A percentile compares a stretch with the other conserved stretches of the same genome.
Evolutionary conservation across 2,329 filamentous ascomycete species (phyloP).

Genomic region (Fusarium sp.): DNA sequence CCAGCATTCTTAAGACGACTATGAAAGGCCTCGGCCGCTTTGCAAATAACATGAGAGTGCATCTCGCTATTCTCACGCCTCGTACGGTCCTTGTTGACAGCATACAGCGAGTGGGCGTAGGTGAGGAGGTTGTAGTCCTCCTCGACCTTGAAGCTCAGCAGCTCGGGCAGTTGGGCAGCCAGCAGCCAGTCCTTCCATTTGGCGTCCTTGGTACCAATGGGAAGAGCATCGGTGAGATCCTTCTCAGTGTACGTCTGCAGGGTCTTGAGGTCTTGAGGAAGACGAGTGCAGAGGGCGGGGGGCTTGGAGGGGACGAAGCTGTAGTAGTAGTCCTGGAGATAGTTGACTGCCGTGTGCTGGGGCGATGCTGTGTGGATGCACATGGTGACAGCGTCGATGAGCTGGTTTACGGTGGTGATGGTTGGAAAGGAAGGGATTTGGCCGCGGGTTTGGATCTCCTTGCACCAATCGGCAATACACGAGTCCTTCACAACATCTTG

Average conservation of each 20-base stretch:
- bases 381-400: slow-evolving; percentile 38
- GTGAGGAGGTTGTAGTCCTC: slow-evolving; percentile 30
- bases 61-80: slow-evolving; percentile 1
- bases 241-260: slow-evolving; percentile 23
- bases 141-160: slow-evolving; percentile 36
- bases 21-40: slow-evolving; percentile 7
- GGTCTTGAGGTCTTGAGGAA: slow-evolving; percentile 9
- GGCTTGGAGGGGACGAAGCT: slow-evolving; percentile 36
- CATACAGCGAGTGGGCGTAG: slow-evolving; percentile 30
- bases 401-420: slow-evolving; percentile 32
- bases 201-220: slow-evolving; percentile 21
- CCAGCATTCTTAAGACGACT: slow-evolving; percentile 14
- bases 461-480: slow-evolving; percentile 14
- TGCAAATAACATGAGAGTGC: slow-evolving; percentile 1
- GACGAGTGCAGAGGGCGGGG: slow-evolving; percentile 21
- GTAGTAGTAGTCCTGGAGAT: slow-evolving; percentile 39
- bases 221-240: slow-evolving; percentile 26
- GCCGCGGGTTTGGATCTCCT: slow-evolving; percentile 26
- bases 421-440: slow-evolving; percentile 24
- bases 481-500: background rate
- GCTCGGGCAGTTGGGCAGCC: slow-evolving; percentile 17
- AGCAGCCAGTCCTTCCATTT: slow-evolving; percentile 41
- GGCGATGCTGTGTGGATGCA: slow-evolving; percentile 35
- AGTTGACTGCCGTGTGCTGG: slow-evolving; percentile 37
- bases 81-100: slow-evolving; percentile 17